Conservation (phyloP, 192 early-diverging fungal species). For the Phycomyces nitens region DNA sequence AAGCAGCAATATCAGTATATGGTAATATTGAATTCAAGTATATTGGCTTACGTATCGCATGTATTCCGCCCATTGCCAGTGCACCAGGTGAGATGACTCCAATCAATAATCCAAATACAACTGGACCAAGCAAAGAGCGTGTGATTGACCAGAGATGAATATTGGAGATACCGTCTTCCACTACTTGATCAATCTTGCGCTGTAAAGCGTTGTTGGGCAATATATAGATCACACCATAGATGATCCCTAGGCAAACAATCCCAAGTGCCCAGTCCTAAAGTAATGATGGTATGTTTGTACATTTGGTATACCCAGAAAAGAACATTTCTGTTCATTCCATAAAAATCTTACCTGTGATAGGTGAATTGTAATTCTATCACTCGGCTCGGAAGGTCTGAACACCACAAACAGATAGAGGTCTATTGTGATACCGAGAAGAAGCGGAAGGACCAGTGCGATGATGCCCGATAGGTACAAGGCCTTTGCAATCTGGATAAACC, state of each 20-base stretch:
- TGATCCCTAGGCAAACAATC: slow-evolving; percentile 9
- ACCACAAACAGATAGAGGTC: slow-evolving; percentile 73
- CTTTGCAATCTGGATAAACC: slow-evolving; percentile 48
- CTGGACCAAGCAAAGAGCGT: slow-evolving; percentile 2
- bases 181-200: slow-evolving; percentile 3
- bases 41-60: slow-evolving; percentile 3
- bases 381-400: slow-evolving; percentile 35
- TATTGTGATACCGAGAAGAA: slow-evolving; percentile 63
- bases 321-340: background rate
- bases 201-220: slow-evolving; percentile 12
- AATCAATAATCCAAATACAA: background rate
- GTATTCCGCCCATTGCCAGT: slow-evolving; percentile 8
- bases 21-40: background rate
- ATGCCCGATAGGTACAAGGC: slow-evolving; percentile 50
- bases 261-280: slow-evolving; percentile 25
- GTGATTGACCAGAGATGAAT: background rate
- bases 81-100: slow-evolving; percentile 9
- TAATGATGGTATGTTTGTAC: background rate
- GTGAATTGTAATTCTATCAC: slow-evolving; percentile 16
- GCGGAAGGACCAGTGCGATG: slow-evolving; percentile 46
- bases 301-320: background rate
- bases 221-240: slow-evolving; percentile 15
- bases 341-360: slow-evolving; percentile 35
- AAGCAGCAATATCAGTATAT: background rate
- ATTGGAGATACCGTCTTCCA: background rate